A percentile compares a stretch with the other conserved stretches of the same genome.
phyloP scores from a whole-genome alignment of 2,329 filamentous ascomycete species.

The Fusarium sarcochroum region DNA sequence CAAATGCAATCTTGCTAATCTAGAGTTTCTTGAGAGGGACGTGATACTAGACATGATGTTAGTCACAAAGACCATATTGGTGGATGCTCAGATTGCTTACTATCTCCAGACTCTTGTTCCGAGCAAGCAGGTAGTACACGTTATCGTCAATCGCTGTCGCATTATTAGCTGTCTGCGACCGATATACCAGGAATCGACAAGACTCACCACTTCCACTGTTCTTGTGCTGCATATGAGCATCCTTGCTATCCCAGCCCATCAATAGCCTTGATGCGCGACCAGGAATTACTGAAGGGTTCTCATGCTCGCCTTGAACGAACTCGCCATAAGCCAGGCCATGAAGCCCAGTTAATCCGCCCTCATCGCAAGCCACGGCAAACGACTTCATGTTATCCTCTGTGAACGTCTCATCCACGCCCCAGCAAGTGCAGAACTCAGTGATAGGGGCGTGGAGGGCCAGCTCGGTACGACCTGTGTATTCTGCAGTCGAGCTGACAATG shows the following conservation, averaged over 20 bases:
- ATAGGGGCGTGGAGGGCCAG: slow-evolving; percentile 54
- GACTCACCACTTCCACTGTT: slow-evolving; percentile 50
- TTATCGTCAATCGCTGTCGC: slow-evolving; percentile 54
- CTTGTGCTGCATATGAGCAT: slow-evolving; percentile 54
- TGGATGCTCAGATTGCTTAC: slow-evolving; percentile 42
- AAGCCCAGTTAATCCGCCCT: slow-evolving; percentile 48
- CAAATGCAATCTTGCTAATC: background rate
- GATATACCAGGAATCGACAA: background rate
- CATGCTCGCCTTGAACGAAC: slow-evolving; percentile 51
- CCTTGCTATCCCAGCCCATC: slow-evolving; percentile 58
- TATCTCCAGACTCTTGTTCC: slow-evolving; percentile 51
- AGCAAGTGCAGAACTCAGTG: slow-evolving; percentile 57
- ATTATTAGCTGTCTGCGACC: background rate
- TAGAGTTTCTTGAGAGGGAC: slow-evolving; percentile 44
- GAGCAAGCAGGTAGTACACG: slow-evolving; percentile 51
- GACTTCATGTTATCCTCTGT: slow-evolving; percentile 50
- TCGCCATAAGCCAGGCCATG: slow-evolving; percentile 53
- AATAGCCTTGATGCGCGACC: slow-evolving; percentile 53
- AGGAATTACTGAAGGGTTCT: slow-evolving; percentile 47
- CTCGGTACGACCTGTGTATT: slow-evolving; percentile 40
- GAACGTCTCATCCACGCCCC: slow-evolving; percentile 52
- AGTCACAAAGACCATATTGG: background rate
- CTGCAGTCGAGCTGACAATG: slow-evolving; percentile 42
- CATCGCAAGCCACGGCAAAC: slow-evolving; percentile 46
- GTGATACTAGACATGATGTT: slow-evolving; percentile 47